These are phyloP conservation scores for Aspergillus nidulans DNA, from an alignment of 495 filamentous ascomycete genomes.

Conservation along the genomic window DNA sequence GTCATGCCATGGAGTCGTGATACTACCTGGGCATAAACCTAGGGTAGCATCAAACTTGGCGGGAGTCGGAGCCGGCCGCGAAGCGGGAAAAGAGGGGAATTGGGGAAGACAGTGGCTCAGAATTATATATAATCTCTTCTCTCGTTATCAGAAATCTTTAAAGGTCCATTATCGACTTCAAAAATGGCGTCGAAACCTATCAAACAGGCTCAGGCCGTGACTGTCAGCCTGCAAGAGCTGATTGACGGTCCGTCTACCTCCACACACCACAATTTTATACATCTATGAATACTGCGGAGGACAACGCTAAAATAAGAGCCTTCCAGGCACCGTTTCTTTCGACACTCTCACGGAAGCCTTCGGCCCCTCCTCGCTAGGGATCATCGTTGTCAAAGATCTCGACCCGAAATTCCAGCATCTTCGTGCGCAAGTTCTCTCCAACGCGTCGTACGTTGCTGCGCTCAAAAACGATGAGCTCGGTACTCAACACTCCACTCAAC, in stretches of 20 bases:
- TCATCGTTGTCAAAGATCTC: conserved; percentile 85
- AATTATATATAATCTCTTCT: neutral
- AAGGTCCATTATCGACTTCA: neutral
- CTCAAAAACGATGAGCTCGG: conserved; percentile 69
- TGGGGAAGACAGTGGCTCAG: neutral
- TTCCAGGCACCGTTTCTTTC: conserved; percentile 65
- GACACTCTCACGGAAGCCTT: conserved; percentile 78
- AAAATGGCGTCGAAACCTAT: conserved; percentile 20
- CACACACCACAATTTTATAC: neutral
- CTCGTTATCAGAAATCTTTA: neutral
- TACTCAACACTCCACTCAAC: conserved; percentile 35
- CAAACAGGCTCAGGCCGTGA: conserved; percentile 42
- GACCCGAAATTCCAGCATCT: conserved; percentile 63
- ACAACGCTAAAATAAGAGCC: neutral
- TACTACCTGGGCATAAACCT: too few species aligned
- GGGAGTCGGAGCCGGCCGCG: conserved; percentile 15
- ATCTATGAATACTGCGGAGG: neutral
- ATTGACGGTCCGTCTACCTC: conserved; percentile 22
- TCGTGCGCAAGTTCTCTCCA: conserved; percentile 71
- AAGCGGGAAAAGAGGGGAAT: conserved; percentile 7
- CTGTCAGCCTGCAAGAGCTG: conserved; percentile 52
- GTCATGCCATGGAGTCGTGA: neutral
- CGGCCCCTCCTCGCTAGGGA: conserved; percentile 85
- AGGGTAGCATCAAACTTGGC: neutral
- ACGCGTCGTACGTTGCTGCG: conserved; percentile 84